A percentile compares a stretch with the other conserved stretches of the same genome.
These are phyloP conservation scores for Mallotus repandus DNA, from an alignment of 441 rosid species.

Conservation along the genomic window DNA sequence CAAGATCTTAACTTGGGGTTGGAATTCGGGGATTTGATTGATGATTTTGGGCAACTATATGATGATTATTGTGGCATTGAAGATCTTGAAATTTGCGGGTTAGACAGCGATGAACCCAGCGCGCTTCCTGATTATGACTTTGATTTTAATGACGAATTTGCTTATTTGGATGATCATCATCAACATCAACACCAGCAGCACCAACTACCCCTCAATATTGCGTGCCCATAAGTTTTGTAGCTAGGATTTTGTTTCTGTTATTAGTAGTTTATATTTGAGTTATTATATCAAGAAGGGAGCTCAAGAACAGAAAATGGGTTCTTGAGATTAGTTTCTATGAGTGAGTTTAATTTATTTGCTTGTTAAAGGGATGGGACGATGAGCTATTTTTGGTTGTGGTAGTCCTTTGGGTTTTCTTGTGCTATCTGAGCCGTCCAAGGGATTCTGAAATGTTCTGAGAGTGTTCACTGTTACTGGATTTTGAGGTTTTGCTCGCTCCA, in stretches of 20 bases:
- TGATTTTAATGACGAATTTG: conserved; percentile 56
- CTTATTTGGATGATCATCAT: conserved; percentile 37
- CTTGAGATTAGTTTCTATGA: conserved; percentile 29
- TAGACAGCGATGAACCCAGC: conserved; percentile 48
- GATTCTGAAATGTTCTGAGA: conserved; percentile 14
- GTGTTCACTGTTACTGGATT: not conserved
- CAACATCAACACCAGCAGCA: conserved; percentile 28
- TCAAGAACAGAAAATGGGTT: conserved; percentile 8
- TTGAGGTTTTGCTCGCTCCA: conserved; percentile 16
- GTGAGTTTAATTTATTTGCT: conserved; percentile 22
- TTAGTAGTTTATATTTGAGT: conserved; percentile 4
- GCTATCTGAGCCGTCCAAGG: conserved; percentile 76
- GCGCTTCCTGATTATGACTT: conserved; percentile 92
- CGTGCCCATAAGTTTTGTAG: conserved; percentile 88
- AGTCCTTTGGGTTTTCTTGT: conserved; percentile 56
- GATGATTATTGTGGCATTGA: too few relatives aligned
- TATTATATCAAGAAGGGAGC: conserved; percentile 22
- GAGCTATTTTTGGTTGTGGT: conserved; percentile 13
- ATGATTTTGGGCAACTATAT: too few relatives aligned
- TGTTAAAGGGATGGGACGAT: conserved; percentile 16
- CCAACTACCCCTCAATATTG: conserved; percentile 49
- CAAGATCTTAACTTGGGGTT: too few relatives aligned
- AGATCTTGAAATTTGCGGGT: conserved; percentile 26
- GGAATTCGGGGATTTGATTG: too few relatives aligned
- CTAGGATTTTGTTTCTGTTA: conserved; percentile 32